Evolutionary conservation across 441 rosid species (phyloP), one percentile per base, ranked within the genome.

Genomic region (Hura crepitans): DNA sequence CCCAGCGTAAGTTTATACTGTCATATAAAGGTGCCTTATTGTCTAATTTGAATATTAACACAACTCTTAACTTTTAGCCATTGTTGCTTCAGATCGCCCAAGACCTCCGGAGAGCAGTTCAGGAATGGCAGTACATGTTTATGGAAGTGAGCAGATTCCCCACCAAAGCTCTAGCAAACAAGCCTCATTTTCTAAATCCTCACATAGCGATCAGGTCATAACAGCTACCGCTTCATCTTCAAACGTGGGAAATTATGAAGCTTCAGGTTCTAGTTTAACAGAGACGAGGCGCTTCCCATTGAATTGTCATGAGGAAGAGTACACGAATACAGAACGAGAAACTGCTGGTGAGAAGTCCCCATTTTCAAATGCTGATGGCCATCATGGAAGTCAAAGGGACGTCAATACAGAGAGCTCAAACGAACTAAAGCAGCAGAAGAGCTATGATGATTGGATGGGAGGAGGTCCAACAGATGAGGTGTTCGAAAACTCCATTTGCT

Each of bases 401-500:
- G 55, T 20, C 35, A 66, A 45, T 31, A 14, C 50, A 57, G 54
- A 51, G 17, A 74, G 73, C 67, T 79, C 76, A 31, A 75, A 75
- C 61, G 81, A 77, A 37, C 70, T 51, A 27, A 72, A 66, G 30
- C 77, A 69, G 45, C 57, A 28, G 6, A 69, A 46, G 35, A 78
- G 31, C 55, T 42, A 68, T 14, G 37, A 63, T 35, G 79, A 76
- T 63, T 60, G 79, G 83, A 60, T 71, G 68, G 81, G 74, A 49
- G 69, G 62, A n/a, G 37, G 60, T 61, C 62, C 69, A 2, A 31
- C 65, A 6, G 85, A 73, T 45, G 74, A 78, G 39, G 35, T 61
- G 25, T 81, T 81, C 60, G 57, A 56, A 37, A 86, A 82, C 56
- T 73, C 83, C 15, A 33, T 76, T 39, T 87, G 93, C 85, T 72